phyloP scores from a whole-genome alignment of 148 eudicot genomes.

The Chenopodium suecicum region DNA sequence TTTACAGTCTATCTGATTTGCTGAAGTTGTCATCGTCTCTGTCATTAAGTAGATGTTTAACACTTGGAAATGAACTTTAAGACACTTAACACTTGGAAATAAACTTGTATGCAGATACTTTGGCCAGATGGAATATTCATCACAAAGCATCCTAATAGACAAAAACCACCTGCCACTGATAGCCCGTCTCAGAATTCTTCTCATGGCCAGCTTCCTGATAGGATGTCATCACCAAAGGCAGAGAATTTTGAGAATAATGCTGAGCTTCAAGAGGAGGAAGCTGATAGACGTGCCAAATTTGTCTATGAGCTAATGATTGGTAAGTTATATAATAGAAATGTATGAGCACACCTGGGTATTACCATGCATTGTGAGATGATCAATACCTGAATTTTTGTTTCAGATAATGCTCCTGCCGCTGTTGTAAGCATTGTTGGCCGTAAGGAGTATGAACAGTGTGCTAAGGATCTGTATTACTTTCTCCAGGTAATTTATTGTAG shows the following conservation, averaged over 20 bases:
- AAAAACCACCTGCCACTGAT: slow-evolving; percentile 45
- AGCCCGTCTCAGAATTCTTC: slow-evolving; percentile 44
- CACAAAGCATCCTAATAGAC: slow-evolving; percentile 87
- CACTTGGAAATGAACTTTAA: neutral
- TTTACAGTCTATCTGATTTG: neutral
- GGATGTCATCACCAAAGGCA: slow-evolving; percentile 45
- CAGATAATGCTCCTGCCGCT: slow-evolving; percentile 95
- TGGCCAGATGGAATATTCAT: slow-evolving; percentile 99
- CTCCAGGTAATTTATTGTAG: slow-evolving; percentile 62
- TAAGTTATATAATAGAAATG: slow-evolving; percentile 13
- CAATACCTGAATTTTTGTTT: slow-evolving; percentile 18
- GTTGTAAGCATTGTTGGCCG: slow-evolving; percentile 85
- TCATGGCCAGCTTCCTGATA: slow-evolving; percentile 39
- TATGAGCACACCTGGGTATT: neutral
- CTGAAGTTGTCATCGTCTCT: slow-evolving; percentile 1
- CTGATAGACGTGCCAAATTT: slow-evolving; percentile 74
- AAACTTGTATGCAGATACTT: slow-evolving; percentile 55
- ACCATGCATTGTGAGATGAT: slow-evolving; percentile 8
- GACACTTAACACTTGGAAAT: slow-evolving; percentile 3
- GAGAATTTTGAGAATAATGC: slow-evolving; percentile 43
- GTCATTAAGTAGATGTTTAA: neutral
- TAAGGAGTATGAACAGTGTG: slow-evolving; percentile 93
- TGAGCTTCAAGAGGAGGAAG: slow-evolving; percentile 68
- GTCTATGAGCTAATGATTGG: slow-evolving; percentile 93
- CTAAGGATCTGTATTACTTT: slow-evolving; percentile 88